Evolutionary conservation across 495 filamentous ascomycete genomes (phyloP).

Genomic region (Aspergillus biplanus): DNA sequence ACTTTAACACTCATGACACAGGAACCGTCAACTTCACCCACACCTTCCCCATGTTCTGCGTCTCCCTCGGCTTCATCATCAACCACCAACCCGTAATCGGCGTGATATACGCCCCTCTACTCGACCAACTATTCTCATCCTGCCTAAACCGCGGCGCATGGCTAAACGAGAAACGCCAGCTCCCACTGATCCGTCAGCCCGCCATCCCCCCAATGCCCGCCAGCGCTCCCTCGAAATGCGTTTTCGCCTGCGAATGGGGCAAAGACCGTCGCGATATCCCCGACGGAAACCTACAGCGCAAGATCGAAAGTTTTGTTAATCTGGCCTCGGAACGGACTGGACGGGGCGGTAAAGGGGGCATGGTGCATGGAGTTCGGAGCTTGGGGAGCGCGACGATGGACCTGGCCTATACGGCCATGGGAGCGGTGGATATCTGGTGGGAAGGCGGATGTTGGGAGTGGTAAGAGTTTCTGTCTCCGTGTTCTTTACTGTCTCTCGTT

Average conservation of each 20-base stretch:
- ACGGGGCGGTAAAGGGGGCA: slow-evolving; percentile 63
- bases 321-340: slow-evolving; percentile 66
- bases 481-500: neutral
- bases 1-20: slow-evolving; percentile 5
- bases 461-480: slow-evolving; percentile 31
- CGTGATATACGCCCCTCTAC: slow-evolving; percentile 67
- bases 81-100: slow-evolving; percentile 60
- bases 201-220: slow-evolving; percentile 59
- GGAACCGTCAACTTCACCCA: slow-evolving; percentile 74
- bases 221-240: slow-evolving; percentile 66
- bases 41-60: slow-evolving; percentile 74
- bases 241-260: slow-evolving; percentile 73
- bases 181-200: slow-evolving; percentile 61
- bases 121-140: slow-evolving; percentile 66
- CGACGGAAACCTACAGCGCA: slow-evolving; percentile 65
- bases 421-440: slow-evolving; percentile 62
- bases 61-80: slow-evolving; percentile 66
- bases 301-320: slow-evolving; percentile 71
- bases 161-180: slow-evolving; percentile 61
- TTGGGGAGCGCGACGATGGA: slow-evolving; percentile 64
- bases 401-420: slow-evolving; percentile 61
- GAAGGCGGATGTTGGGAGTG: slow-evolving; percentile 64
- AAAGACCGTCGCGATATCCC: slow-evolving; percentile 66
- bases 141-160: slow-evolving; percentile 64
- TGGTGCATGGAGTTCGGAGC: slow-evolving; percentile 62